A percentile compares a stretch with the other conserved stretches of the same genome.
These are phyloP conservation scores for Paramecium sonneborni DNA, from an alignment of 73 alveolate species.

Conservation along the genomic window DNA sequence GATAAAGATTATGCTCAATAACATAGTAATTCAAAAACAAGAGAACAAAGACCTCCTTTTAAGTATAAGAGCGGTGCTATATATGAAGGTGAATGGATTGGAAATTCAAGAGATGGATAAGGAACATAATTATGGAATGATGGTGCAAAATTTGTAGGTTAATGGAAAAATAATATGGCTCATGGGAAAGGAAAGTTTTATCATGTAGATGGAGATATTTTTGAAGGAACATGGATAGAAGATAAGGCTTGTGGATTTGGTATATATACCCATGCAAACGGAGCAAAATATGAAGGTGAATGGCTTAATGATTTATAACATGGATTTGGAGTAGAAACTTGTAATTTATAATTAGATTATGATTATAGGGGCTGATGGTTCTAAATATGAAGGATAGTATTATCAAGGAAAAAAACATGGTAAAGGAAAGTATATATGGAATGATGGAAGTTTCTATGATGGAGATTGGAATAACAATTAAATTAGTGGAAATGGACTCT, in stretches of 20 bases:
- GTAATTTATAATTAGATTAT: slow-evolving; percentile 61
- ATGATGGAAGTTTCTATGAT: slow-evolving; percentile 70
- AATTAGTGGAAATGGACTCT: slow-evolving; percentile 74
- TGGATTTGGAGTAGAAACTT: slow-evolving; percentile 74
- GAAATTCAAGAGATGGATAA: slow-evolving; percentile 64
- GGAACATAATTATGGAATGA: slow-evolving; percentile 66
- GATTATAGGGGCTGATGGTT: slow-evolving; percentile 73
- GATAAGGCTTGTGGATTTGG: slow-evolving; percentile 71
- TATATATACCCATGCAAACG: slow-evolving; percentile 62
- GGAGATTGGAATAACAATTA: slow-evolving; percentile 75
- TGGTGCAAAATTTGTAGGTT: slow-evolving; percentile 65
- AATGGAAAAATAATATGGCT: slow-evolving; percentile 69
- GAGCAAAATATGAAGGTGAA: slow-evolving; percentile 72
- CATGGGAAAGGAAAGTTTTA: slow-evolving; percentile 70
- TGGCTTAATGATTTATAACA: slow-evolving; percentile 71
- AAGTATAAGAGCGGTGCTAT: slow-evolving; percentile 66
- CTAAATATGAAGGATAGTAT: slow-evolving; percentile 74
- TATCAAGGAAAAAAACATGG: slow-evolving; percentile 78
- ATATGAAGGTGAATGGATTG: slow-evolving; percentile 69
- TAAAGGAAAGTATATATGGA: slow-evolving; percentile 73
- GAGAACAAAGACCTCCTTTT: slow-evolving; percentile 66
- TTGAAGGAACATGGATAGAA: slow-evolving; percentile 67
- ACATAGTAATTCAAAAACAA: background rate
- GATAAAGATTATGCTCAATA: background rate
- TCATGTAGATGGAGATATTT: slow-evolving; percentile 72